These are phyloP conservation scores for Teratosphaeria destructans DNA, from an alignment of 2,329 filamentous ascomycete genomes.

Conservation along the genomic window DNA sequence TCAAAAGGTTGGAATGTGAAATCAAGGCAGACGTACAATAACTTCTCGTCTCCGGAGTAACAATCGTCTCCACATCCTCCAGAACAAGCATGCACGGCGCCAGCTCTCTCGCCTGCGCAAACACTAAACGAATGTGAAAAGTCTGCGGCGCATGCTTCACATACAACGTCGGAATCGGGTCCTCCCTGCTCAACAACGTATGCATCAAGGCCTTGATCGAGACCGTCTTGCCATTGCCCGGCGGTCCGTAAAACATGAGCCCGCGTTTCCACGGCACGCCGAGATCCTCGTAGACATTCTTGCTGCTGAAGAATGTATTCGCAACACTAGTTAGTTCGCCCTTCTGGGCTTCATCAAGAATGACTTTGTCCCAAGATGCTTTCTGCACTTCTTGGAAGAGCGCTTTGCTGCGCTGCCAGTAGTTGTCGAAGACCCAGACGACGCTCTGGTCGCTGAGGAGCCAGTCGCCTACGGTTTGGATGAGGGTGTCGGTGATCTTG, in stretches of 20 bases:
- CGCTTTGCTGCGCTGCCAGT: constrained; percentile 30
- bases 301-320: constrained; percentile 32
- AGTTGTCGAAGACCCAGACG: constrained; percentile 35
- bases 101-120: constrained; percentile 48
- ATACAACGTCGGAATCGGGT: constrained; percentile 30
- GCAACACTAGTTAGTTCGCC: constrained; percentile 30
- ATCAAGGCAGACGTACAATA: constrained; percentile 36
- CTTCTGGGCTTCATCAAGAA: constrained; percentile 35
- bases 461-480: no score
- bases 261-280: constrained; percentile 40
- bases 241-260: constrained; percentile 28
- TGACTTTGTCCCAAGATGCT: constrained; percentile 37
- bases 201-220: constrained; percentile 30
- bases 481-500: constrained; percentile 25
- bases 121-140: constrained; percentile 43
- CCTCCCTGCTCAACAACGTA: constrained; percentile 28
- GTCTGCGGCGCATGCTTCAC: constrained; percentile 26
- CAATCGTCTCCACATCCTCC: constrained; percentile 60
- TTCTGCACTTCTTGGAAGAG: constrained; percentile 32
- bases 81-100: constrained; percentile 61
- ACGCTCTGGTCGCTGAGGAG: constrained; percentile 17
- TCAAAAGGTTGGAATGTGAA: background rate
- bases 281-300: constrained; percentile 31
- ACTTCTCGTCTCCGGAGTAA: constrained; percentile 49
- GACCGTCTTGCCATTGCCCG: constrained; percentile 35